phyloP scores from a whole-genome alignment of 805 yeast species.

The Yamadazyma paraphyllophila region DNA sequence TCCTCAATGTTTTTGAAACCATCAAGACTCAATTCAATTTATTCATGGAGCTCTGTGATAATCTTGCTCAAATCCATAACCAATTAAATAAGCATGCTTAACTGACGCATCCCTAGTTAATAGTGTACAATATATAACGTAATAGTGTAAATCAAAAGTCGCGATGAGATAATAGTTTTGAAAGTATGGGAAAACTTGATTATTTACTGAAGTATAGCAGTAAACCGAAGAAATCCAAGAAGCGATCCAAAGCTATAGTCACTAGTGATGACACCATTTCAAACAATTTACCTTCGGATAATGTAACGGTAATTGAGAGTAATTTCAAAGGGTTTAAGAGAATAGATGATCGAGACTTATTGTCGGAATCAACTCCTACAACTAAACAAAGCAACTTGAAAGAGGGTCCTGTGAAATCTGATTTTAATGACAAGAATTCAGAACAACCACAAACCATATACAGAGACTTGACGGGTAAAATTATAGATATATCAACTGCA shows the following conservation, averaged over 20 bases:
- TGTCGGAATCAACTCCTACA: not conserved
- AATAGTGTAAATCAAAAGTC: slow-evolving; percentile 6
- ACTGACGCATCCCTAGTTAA: not conserved
- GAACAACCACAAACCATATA: slow-evolving; percentile 40
- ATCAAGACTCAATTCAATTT: slow-evolving; percentile 65
- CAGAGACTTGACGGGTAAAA: slow-evolving; percentile 63
- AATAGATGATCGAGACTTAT: slow-evolving; percentile 24
- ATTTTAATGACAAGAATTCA: not conserved
- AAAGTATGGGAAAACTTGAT: slow-evolving; percentile 8
- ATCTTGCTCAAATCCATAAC: slow-evolving; percentile 65
- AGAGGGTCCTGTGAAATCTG: not conserved
- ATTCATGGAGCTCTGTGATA: slow-evolving; percentile 74
- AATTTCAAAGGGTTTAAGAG: slow-evolving; percentile 33
- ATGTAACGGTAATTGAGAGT: slow-evolving; percentile 1
- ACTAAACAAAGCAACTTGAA: not conserved
- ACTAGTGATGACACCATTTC: slow-evolving; percentile 8
- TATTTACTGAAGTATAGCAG: slow-evolving; percentile 9
- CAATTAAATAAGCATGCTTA: slow-evolving; percentile 20
- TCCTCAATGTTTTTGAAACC: slow-evolving; percentile 53
- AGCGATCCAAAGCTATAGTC: slow-evolving; percentile 4
- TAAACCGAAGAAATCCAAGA: slow-evolving; percentile 12
- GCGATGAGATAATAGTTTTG: not conserved
- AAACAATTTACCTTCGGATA: not conserved
- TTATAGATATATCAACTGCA: slow-evolving; percentile 37
- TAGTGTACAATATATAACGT: slow-evolving; percentile 5